A percentile compares a stretch with the other conserved stretches of the same genome.
Conservation (phyloP, 257 asterid species). For the Solanum ahanhuiri region DNA sequence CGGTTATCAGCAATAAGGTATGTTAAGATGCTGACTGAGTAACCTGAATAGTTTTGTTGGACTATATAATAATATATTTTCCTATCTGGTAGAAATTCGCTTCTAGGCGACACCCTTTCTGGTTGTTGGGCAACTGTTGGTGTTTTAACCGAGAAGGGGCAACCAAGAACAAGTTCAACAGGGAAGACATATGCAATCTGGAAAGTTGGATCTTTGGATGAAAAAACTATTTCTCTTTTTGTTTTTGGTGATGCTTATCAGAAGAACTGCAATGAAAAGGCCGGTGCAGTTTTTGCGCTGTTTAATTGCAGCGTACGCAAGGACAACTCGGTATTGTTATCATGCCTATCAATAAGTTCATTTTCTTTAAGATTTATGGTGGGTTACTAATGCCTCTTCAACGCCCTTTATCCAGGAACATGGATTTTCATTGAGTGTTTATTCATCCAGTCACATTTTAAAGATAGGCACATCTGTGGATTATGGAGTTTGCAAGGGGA, state of each 20-base stretch:
- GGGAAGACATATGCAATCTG: constrained; percentile 71
- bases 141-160: constrained; percentile 57
- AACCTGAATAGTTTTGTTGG: not conserved
- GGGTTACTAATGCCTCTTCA: not conserved
- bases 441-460: constrained; percentile 56
- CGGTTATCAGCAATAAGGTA: constrained; percentile 78
- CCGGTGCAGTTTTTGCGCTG: constrained; percentile 61
- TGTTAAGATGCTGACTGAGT: not conserved
- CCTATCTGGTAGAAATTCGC: constrained; percentile 34
- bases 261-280: constrained; percentile 49
- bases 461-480: constrained; percentile 77
- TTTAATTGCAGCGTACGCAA: constrained; percentile 68
- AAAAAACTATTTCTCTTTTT: constrained; percentile 51
- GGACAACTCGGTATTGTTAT: constrained; percentile 52
- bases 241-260: constrained; percentile 90
- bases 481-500: constrained; percentile 73
- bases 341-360: not conserved
- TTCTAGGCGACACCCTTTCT: constrained; percentile 65
- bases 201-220: constrained; percentile 77
- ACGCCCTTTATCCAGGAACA: constrained; percentile 40
- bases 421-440: constrained; percentile 72
- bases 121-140: constrained; percentile 98
- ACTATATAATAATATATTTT: not conserved
- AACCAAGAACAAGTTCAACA: constrained; percentile 66
- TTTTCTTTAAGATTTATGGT: not conserved